These are phyloP conservation scores for Scutellaria minor DNA, from an alignment of 257 asterid genomes.

Conservation along the genomic window DNA sequence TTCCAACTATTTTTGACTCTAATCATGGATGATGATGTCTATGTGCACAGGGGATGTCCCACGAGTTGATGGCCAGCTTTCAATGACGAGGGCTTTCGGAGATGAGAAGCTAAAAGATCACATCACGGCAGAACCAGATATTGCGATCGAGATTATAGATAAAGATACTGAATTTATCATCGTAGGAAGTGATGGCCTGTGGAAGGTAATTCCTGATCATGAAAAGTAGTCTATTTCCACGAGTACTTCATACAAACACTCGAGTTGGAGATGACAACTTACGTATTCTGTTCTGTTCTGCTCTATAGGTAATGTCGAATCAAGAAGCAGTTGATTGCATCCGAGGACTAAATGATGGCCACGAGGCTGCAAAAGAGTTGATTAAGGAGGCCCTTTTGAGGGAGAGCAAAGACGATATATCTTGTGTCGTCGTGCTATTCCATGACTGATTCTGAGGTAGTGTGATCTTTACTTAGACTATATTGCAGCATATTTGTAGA, in stretches of 20 bases:
- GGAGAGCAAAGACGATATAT: constrained; percentile 53
- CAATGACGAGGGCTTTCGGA: constrained; percentile 68
- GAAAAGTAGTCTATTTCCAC: background rate
- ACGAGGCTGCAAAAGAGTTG: constrained; percentile 48
- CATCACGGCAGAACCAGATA: constrained; percentile 50
- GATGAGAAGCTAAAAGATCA: constrained; percentile 53
- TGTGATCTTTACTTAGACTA: too few relatives aligned
- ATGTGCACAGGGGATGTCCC: constrained; percentile 44
- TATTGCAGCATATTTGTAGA: too few relatives aligned
- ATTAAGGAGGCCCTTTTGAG: constrained; percentile 43
- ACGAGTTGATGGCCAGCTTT: constrained; percentile 55
- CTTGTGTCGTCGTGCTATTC: constrained; percentile 51
- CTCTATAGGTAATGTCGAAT: constrained; percentile 48
- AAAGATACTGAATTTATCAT: constrained; percentile 37
- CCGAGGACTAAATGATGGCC: constrained; percentile 34
- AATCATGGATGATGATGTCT: background rate
- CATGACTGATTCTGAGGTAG: background rate
- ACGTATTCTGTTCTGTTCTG: background rate
- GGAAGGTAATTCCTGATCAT: constrained; percentile 45
- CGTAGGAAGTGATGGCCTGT: constrained; percentile 65
- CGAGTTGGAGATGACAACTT: background rate
- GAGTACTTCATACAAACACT: background rate
- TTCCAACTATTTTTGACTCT: background rate
- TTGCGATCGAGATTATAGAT: constrained; percentile 29
- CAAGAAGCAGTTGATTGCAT: constrained; percentile 50